Evolutionary conservation across 495 filamentous ascomycete genomes (phyloP).

Genomic region (Gamarada debralockiae): DNA sequence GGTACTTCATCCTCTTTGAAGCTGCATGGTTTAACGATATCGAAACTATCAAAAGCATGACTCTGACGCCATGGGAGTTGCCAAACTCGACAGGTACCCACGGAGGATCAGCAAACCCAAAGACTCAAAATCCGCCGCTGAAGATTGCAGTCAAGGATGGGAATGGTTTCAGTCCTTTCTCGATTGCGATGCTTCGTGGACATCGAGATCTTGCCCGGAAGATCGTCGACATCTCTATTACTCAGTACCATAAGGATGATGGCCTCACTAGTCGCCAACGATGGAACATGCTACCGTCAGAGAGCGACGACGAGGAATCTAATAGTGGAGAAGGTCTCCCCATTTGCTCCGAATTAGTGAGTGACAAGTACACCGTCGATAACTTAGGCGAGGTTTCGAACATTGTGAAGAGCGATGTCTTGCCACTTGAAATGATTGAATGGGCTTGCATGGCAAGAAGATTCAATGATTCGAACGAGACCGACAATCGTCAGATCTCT

Average conservation of each 20-base stretch:
- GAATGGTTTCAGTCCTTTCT: constrained; percentile 49
- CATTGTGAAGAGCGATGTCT: constrained; percentile 54
- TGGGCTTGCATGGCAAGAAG: constrained; percentile 19
- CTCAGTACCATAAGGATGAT: constrained; percentile 56
- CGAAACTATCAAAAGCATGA: constrained; percentile 48
- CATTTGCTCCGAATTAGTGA: constrained; percentile 33
- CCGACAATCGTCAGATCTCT: not conserved
- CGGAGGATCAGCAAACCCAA: constrained; percentile 36
- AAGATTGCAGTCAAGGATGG: constrained; percentile 55
- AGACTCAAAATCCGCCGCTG: constrained; percentile 41
- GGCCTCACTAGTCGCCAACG: constrained; percentile 32
- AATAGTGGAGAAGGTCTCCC: constrained; percentile 55
- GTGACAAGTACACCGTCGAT: constrained; percentile 65
- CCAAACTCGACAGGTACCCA: too few species aligned
- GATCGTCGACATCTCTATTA: constrained; percentile 61
- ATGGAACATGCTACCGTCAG: constrained; percentile 39
- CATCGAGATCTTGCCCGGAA: constrained; percentile 56
- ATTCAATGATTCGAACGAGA: not conserved
- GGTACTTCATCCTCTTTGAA: constrained; percentile 60
- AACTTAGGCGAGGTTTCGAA: constrained; percentile 61
- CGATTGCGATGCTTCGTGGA: constrained; percentile 58
- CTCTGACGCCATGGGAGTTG: constrained; percentile 33
- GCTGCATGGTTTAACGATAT: constrained; percentile 67
- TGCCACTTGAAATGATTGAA: constrained; percentile 43
- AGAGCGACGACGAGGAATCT: constrained; percentile 41